Evolutionary conservation across 176 grass and related monocot genomes (phyloP), one percentile per base, ranked within the genome.

Genomic region (Eleusine coracana): DNA sequence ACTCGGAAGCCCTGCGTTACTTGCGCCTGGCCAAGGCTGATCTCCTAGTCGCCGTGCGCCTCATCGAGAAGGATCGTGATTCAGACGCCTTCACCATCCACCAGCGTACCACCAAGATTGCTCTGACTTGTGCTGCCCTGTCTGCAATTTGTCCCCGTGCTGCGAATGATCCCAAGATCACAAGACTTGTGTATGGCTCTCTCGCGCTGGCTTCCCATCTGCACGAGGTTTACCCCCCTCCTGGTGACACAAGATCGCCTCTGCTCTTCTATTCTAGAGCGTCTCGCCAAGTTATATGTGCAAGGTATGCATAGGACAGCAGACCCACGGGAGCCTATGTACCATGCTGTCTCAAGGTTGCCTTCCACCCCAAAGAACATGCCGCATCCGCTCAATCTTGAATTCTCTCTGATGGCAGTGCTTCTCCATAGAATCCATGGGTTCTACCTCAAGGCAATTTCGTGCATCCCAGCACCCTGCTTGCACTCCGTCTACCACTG

Each of bases 91-190:
- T 59, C 73, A 25, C 36, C 73, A n/a, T 59, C 36, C 51, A 40
- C 73, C 25, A 20, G 25, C 36, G 7, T 15, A 75, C 73, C 18
- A 74, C 71, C 73, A 58, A 38, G 20, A 9, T 75, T 21, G 50
- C 73, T n/a, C 50, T 75, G 10, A 56, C 29, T 3, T 75, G 73
- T 39, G 73, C 50, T 37, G 73, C 50, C 73, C 16, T 56, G 29
- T 21, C 73, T 39, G 50, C 73, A 37, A 56, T n/a, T 51, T 18
- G 31, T 56, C 18, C 8, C 50, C 14, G 50, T 0, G 50, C 50
- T 52, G 50, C 50, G 4, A 46, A 73, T 31, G 45, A 73, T 51
- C 70, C 70, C 70, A 73, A 73, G 70, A 46, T 73, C 70, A 73
- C 71, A 29, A 12, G 71, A 55, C 17, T 74, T 55, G 71, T 74